Evolutionary conservation across 352 stramenopile genomes (phyloP).

Genomic region (Hyaloperonospora brassicae): DNA sequence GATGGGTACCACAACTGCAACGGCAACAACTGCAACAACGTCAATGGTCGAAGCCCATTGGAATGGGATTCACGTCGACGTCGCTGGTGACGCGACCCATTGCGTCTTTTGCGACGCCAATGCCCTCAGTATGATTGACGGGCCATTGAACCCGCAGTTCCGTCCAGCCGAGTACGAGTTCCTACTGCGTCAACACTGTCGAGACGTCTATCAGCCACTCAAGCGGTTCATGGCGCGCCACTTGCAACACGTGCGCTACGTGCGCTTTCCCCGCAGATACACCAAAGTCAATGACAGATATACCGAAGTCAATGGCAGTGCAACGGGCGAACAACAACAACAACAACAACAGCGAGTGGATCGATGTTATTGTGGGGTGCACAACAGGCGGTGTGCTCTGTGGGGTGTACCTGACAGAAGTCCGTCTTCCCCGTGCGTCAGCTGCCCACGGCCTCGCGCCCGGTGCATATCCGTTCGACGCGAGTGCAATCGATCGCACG

Average conservation of each 20-base stretch:
- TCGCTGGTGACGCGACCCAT: constrained; percentile 13
- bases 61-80: constrained; percentile 19
- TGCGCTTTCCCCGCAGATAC: constrained; percentile 11
- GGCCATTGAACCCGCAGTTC: constrained; percentile 21
- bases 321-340: no score
- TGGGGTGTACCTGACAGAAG: constrained; percentile 22
- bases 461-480: constrained; percentile 26
- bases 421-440: constrained; percentile 13
- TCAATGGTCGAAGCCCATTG: constrained; percentile 24
- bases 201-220: constrained; percentile 21
- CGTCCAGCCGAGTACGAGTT: constrained; percentile 24
- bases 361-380: constrained; percentile 23
- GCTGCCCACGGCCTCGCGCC: constrained; percentile 16
- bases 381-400: constrained; percentile 18
- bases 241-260: constrained; percentile 23
- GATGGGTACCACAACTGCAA: neutral
- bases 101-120: constrained; percentile 20
- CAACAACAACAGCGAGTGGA: no score
- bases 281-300: constrained; percentile 11
- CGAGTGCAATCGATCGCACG: constrained; percentile 24
- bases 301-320: no score
- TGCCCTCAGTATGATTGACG: constrained; percentile 21
- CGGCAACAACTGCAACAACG: constrained; percentile 13
- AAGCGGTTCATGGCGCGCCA: constrained; percentile 28
- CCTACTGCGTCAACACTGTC: constrained; percentile 25